Conservation (phyloP, 2,329 filamentous ascomycete genomes). For the Fusarium sp. region DNA sequence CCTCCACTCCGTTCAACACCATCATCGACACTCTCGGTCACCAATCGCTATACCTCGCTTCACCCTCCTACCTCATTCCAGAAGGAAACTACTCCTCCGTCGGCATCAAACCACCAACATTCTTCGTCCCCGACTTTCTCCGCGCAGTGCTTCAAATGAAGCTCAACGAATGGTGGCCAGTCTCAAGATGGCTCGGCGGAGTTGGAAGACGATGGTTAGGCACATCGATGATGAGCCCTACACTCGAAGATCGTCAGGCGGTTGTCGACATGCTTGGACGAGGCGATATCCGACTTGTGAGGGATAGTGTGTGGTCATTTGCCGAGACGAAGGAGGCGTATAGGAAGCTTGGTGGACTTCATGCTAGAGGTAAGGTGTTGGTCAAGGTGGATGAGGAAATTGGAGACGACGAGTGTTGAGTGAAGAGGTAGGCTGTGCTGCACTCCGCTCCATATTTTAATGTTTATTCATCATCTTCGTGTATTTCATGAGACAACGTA, state of each 20-base stretch:
- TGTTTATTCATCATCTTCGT: background rate
- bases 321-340: constrained; percentile 54
- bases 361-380: constrained; percentile 55
- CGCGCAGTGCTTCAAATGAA: constrained; percentile 51
- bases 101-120: constrained; percentile 53
- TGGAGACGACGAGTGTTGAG: constrained; percentile 38
- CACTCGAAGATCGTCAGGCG: constrained; percentile 48
- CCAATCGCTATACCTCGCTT: constrained; percentile 58
- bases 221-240: constrained; percentile 51
- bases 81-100: constrained; percentile 56
- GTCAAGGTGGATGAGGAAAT: constrained; percentile 48
- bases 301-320: constrained; percentile 54
- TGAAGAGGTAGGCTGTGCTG: background rate
- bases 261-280: constrained; percentile 50
- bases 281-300: constrained; percentile 51
- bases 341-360: constrained; percentile 48
- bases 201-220: constrained; percentile 52
- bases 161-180: constrained; percentile 55
- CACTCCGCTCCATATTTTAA: background rate
- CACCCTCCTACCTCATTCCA: constrained; percentile 54
- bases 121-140: constrained; percentile 47
- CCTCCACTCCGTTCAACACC: constrained; percentile 52
- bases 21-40: constrained; percentile 64
- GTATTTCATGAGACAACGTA: background rate
- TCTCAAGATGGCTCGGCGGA: constrained; percentile 51